These are phyloP conservation scores for Persicaria maculosa DNA, from an alignment of 148 eudicot species.

Conservation along the genomic window DNA sequence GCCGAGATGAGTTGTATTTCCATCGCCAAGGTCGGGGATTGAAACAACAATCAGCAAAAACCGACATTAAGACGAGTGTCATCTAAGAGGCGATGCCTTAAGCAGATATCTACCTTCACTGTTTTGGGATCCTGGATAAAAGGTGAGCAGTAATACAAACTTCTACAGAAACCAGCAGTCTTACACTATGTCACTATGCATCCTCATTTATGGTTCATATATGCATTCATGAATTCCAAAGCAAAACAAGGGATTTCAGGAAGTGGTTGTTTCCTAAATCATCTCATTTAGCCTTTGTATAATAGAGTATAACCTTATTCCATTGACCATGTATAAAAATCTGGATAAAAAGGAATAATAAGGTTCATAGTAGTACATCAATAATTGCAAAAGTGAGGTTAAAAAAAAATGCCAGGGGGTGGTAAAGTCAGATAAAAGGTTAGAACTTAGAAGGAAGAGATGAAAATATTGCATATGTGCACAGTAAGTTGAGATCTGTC, in stretches of 20 bases:
- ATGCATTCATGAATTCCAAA: neutral
- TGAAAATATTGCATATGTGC: neutral
- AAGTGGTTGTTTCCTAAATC: neutral
- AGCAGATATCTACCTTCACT: neutral
- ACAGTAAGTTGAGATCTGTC: constrained; percentile 8
- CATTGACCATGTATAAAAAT: neutral
- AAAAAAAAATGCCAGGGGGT: neutral
- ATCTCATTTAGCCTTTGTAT: constrained; percentile 10
- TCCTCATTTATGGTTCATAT: neutral
- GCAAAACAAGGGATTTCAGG: neutral
- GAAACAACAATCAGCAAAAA: too few species aligned
- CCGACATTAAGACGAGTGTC: too few species aligned
- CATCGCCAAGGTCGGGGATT: too few species aligned
- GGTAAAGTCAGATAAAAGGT: neutral
- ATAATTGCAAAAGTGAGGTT: neutral
- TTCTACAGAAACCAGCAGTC: neutral
- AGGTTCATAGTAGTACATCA: constrained; percentile 1
- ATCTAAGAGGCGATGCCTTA: too few species aligned
- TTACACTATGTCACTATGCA: neutral
- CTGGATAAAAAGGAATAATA: neutral
- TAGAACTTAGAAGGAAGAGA: neutral
- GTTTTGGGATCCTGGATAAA: constrained; percentile 2
- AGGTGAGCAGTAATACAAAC: neutral
- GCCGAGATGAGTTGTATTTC: too few species aligned
- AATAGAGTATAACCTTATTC: neutral